Evolutionary conservation across 148 eudicot species (phyloP).

Genomic region (Cornus kousa): DNA sequence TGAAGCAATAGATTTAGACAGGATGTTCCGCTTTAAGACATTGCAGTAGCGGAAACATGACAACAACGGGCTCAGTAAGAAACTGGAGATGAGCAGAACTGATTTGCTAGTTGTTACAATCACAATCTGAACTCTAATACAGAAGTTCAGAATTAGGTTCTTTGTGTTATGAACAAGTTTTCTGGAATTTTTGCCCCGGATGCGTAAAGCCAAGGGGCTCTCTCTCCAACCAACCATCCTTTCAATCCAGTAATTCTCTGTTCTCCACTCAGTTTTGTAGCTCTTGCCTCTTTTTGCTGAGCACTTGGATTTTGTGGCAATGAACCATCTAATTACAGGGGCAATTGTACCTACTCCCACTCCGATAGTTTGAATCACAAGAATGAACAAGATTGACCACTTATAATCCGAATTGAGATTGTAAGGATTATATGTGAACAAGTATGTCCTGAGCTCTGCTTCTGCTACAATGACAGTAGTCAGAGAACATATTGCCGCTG

Average conservation of each 20-base stretch:
- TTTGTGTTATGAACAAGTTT: no score
- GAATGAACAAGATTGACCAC: slow-evolving; percentile 18
- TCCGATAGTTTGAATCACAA: slow-evolving; percentile 15
- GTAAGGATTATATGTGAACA: background rate
- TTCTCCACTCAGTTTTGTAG: background rate
- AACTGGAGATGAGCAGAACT: no score
- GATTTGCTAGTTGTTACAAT: no score
- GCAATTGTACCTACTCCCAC: slow-evolving; percentile 27
- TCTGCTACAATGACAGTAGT: slow-evolving; percentile 10
- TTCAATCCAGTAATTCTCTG: slow-evolving; percentile 29
- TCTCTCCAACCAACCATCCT: slow-evolving; percentile 22
- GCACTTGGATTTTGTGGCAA: slow-evolving; percentile 6
- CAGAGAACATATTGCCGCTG: slow-evolving; percentile 10
- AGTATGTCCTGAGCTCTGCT: background rate
- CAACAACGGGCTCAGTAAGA: no score
- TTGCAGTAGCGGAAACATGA: no score
- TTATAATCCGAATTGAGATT: background rate
- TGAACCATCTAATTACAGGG: slow-evolving; percentile 20
- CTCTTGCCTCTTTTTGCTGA: background rate
- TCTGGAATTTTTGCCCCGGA: background rate
- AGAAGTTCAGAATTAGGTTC: no score
- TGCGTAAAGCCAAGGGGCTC: slow-evolving; percentile 1
- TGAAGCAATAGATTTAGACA: no score
- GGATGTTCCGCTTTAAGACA: no score
- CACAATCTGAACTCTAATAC: no score